phyloP scores from a whole-genome alignment of 768 basidiomycete genomes.

The Russula emetica region DNA sequence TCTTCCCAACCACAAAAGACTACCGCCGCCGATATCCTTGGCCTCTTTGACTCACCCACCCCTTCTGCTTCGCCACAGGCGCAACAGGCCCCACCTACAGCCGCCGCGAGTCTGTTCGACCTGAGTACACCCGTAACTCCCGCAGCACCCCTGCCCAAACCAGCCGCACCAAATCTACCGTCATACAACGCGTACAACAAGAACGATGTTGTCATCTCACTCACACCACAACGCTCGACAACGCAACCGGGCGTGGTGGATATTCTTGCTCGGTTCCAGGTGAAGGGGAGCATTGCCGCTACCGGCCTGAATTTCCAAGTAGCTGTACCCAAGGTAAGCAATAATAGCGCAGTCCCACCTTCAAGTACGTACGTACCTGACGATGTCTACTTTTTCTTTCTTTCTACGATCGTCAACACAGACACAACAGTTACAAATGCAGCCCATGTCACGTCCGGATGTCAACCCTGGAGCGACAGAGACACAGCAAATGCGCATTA shows the following conservation, averaged over 20 bases:
- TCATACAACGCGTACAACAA: constrained; percentile 89
- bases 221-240: constrained; percentile 81
- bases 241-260: constrained; percentile 85
- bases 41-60: constrained; percentile 63
- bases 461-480: constrained; percentile 75
- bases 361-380: too few species aligned
- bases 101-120: constrained; percentile 15
- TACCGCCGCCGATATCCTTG: constrained; percentile 85
- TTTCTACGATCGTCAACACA: constrained; percentile 34
- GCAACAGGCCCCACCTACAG: constrained; percentile 27
- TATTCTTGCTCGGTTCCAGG: constrained; percentile 84
- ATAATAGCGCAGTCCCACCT: too few species aligned
- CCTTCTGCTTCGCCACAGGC: constrained; percentile 36
- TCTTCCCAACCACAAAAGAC: constrained; percentile 42
- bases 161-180: constrained; percentile 51
- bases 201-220: constrained; percentile 81
- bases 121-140: constrained; percentile 30
- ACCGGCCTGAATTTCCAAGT: constrained; percentile 88
- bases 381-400: neutral
- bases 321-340: constrained; percentile 85
- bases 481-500: constrained; percentile 92
- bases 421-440: constrained; percentile 97
- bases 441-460: constrained; percentile 88
- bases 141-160: constrained; percentile 33
- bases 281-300: constrained; percentile 49